Base-by-base conservation (phyloP, 2,329 filamentous ascomycete genomes). In the Hirsutella rhossiliensis region DNA sequence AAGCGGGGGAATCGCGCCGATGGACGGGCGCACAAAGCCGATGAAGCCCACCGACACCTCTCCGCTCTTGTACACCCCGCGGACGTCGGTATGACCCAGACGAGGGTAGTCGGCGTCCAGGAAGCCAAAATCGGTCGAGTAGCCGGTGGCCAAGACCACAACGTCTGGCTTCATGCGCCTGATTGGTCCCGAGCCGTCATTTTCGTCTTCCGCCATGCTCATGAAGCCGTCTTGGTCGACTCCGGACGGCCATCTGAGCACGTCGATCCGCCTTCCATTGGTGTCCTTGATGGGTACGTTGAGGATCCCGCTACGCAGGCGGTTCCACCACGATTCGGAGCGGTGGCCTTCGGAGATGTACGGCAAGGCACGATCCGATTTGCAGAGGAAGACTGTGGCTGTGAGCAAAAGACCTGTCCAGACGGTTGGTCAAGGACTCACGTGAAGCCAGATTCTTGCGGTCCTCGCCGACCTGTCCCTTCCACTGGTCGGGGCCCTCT, bases 61-160 rank as follows among this genome's bases (percentile, higher is more conserved):
- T 4, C 55, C 56, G 3, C 52, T 44, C 23, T 57, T 61, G 55
- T 78, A 79, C 40, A 81, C 64, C 17, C 69, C 63, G n/a, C 74
- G 69, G 13, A 78, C 68, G 47, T 71, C 66, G 17, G 66, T 58
- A 40, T 76, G 67, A 40, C 66, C 57, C 7, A 72, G 67, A 5
- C 57, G 61, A 0, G 72, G 67, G 43, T 69, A 70, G 1, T 51
- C 51, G 1, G 52, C 47, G 13, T 56, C 51, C 9, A 72, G 53
- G 49, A 71, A 72, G 0, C 51, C 52, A 39, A 72, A 69, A 2
- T 55, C 52, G 20, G 63, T 61, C 1, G 53, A 55, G 50, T 73
- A 75, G 0, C 71, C 71, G 0, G 71, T 74, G 4, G 66, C 66
- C 41, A 70, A 62, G 11, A 74, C 53, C 3, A 73, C 51, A 0